A percentile compares a stretch with the other conserved stretches of the same genome.
Evolutionary conservation across 768 basidiomycete genomes (phyloP).

Genomic region (Lentinula detonsa): DNA sequence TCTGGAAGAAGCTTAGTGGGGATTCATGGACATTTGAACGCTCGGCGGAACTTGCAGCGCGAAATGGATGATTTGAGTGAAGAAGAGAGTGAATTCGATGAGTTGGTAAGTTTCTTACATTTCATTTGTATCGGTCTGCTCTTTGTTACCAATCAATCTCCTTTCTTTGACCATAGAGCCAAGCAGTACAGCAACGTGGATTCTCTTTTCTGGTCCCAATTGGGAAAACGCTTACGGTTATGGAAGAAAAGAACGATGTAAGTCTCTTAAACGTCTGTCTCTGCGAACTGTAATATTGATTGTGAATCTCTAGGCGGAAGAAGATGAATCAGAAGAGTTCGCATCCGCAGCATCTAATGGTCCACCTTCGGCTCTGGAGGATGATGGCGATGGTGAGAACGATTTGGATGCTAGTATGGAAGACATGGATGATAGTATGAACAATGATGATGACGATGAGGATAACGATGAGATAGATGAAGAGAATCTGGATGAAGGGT

Average conservation of each 20-base stretch:
- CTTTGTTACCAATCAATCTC: not conserved
- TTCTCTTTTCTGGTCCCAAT: constrained; percentile 66
- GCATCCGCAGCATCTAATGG: constrained; percentile 31
- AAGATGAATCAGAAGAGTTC: constrained; percentile 40
- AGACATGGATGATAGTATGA: constrained; percentile 62
- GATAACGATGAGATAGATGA: constrained; percentile 34
- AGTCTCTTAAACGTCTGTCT: constrained; percentile 12
- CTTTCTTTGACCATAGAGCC: constrained; percentile 33
- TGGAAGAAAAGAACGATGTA: constrained; percentile 85
- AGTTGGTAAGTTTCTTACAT: constrained; percentile 40
- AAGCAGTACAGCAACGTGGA: constrained; percentile 59
- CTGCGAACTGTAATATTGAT: not conserved
- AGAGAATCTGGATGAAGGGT: constrained; percentile 8
- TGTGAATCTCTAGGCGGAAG: constrained; percentile 31
- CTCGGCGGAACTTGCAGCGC: constrained; percentile 59
- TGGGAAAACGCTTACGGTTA: constrained; percentile 64
- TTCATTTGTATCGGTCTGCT: not conserved
- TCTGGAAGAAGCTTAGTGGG: constrained; percentile 23
- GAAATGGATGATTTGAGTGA: constrained; percentile 85
- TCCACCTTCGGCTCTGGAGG: constrained; percentile 37
- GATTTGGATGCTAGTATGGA: constrained; percentile 12
- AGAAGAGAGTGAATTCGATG: constrained; percentile 79
- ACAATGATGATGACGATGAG: constrained; percentile 40
- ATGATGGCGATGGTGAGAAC: constrained; percentile 31
- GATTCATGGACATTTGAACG: constrained; percentile 51